These are phyloP conservation scores for Vitis rotundifolia DNA, from an alignment of 164 flowering plant genomes.

Conservation along the genomic window DNA sequence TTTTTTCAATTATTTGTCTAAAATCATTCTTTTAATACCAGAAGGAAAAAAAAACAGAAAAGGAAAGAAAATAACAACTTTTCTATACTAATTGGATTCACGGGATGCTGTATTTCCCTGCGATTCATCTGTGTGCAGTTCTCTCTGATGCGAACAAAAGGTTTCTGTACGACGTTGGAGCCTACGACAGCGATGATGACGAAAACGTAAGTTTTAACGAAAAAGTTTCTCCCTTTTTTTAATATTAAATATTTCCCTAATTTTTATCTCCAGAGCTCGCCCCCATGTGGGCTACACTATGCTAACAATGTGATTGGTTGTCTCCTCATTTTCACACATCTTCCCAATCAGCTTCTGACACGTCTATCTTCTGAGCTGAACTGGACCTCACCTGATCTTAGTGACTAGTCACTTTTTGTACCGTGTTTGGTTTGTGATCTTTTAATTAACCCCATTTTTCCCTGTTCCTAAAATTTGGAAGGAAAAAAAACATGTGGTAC, in stretches of 20 bases:
- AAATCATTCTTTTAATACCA: too few species aligned
- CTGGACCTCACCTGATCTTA: too few species aligned
- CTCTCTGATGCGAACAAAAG: constrained; percentile 81
- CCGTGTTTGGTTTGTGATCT: too few species aligned
- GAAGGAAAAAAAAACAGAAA: background rate
- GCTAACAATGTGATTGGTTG: too few species aligned
- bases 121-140: constrained; percentile 38
- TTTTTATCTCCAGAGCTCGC: background rate
- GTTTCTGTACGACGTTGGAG: constrained; percentile 88
- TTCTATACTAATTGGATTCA: background rate
- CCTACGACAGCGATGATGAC: constrained; percentile 74
- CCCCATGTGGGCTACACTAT: too few species aligned
- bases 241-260: background rate
- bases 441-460: too few species aligned
- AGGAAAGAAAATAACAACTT: background rate
- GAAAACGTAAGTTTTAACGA: constrained; percentile 46
- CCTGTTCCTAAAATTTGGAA: too few species aligned
- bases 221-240: background rate
- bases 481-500: too few species aligned
- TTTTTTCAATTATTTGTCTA: background rate
- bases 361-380: too few species aligned
- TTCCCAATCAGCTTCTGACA: too few species aligned
- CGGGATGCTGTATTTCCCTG: constrained; percentile 7
- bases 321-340: too few species aligned
- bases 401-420: too few species aligned